Evolutionary conservation across 176 grass and related monocot genomes (phyloP), one percentile per base, ranked within the genome.

Genomic region (Rhipidocladum racemiflorum): DNA sequence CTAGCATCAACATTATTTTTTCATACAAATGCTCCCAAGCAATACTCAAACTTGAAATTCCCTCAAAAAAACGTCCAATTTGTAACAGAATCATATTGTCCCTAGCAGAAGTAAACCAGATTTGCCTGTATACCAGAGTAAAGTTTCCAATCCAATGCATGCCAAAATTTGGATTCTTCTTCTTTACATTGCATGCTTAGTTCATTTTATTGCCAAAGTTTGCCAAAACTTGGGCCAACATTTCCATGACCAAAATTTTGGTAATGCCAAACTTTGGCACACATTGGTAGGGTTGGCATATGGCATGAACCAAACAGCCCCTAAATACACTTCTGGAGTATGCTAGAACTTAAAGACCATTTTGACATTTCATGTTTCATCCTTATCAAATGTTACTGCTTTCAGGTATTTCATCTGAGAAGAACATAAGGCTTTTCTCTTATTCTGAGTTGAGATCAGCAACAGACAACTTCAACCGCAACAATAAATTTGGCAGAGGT

Each of bases 391-490:
- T 63, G 67, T 24, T 78, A 35, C 35, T 63, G 15, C 51, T n/a
- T 44, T 42, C 49, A 61, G 65, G 61, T 4, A 7, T 70, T 36
- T 32, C 59, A 46, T 61, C 69, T 34, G 32, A 25, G n/a, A 85
- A 77, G 73, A 85, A 85, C 0, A 35, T 85, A 42, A 76, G 39
- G 24, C 27, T 82, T 46, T 87, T 82, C 70, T 82, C 85, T 4
- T 82, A 87, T 9, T 13, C 46, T 14, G 78, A 82, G 24, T 49
- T 87, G 64, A 69, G 65, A 68, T 74, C 77, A n/a, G 85, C 85
- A 3, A 87, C 78, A 17, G 29, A 76, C 55, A 87, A 76, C 43
- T 87, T 87, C 65, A 29, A 70, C 40, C 71, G 71, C 29, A 79
- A 4, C 30, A 76, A 61, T 46, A 69, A 62, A 18, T 46, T 87